Base-by-base conservation (phyloP, 306 rosid species). In the Lagenaria siceraria region DNA sequence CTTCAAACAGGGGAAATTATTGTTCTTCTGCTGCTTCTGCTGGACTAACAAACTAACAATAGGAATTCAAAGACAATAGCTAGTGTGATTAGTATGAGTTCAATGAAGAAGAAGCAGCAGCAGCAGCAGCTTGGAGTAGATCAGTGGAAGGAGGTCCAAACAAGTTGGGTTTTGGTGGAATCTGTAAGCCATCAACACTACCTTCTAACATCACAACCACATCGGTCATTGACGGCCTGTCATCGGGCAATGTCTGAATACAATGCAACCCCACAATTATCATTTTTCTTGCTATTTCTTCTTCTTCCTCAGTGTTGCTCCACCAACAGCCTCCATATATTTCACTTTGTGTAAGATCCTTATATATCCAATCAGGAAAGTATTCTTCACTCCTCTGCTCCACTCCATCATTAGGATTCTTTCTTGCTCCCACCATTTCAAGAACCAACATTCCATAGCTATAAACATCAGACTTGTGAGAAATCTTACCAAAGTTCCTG, bases 361-460 rank as follows among this genome's bases (percentile, higher is more conserved):
- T 29, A 24, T 71, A 71, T 42, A 48, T 25, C 76, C 76, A 71
- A 4, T 24, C 51, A 5, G 76, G 76, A 15, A 71, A 71, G 27
- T 42, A 71, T 13, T 38, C 56, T 25, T 48, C 33, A 42, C 58
- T 71, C 12, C 55, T 13, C 21, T 71, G 59, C 36, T 7, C 56
- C 38, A 48, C 21, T 22, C n/a, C 42, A 5, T 36, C n/a, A 15
- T 21, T 71, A 2, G 52, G 56, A 46, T 24, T 46, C 59, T 71
- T 71, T 14, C 76, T 48, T 71, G 48, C 52, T 1, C 76, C 76
- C 36, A 24, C 58, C 76, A 71, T 71, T 14, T 71, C 76, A 22
- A 71, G 27, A 43, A 71, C n/a, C 56, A 71, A 48, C 76, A 71
- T 71, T 25, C 76, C 76, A 14, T 38, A 71, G 38, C 76, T 71